These are phyloP conservation scores for Selenicereus undatus DNA, from an alignment of 148 eudicot species.

Conservation along the genomic window DNA sequence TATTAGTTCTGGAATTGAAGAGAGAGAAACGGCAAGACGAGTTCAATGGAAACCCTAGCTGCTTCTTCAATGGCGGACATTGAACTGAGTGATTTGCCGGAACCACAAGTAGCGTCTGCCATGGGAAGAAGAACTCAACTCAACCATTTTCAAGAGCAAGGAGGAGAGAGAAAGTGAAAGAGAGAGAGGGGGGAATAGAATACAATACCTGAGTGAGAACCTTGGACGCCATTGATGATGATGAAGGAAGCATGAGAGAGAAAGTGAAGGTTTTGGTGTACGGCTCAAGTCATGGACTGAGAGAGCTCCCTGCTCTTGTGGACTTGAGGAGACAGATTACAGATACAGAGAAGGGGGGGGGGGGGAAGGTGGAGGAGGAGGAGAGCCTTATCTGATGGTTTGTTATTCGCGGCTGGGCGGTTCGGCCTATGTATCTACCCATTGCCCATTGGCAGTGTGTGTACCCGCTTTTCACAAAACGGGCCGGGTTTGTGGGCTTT, in stretches of 20 bases:
- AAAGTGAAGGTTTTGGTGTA: not conserved
- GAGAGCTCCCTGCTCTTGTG: not conserved
- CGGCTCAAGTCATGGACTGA: slow-evolving; percentile 6
- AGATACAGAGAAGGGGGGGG: too few relatives aligned
- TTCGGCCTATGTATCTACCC: not conserved
- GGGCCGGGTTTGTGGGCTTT: not conserved
- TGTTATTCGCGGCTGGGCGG: not conserved
- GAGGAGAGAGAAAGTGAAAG: not conserved
- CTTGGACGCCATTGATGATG: slow-evolving; percentile 36
- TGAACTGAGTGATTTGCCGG: slow-evolving; percentile 34
- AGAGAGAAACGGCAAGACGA: slow-evolving; percentile 30
- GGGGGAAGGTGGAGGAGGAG: not conserved
- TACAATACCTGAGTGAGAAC: slow-evolving; percentile 40
- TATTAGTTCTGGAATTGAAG: slow-evolving; percentile 19
- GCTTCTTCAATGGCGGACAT: slow-evolving; percentile 32
- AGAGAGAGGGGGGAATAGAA: not conserved
- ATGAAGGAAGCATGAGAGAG: slow-evolving; percentile 10
- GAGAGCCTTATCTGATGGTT: slow-evolving; percentile 16
- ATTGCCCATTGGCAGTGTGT: not conserved
- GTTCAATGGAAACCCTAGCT: slow-evolving; percentile 37
- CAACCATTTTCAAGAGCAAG: not conserved
- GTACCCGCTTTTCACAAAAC: not conserved
- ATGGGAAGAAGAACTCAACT: not conserved
- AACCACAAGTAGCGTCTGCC: slow-evolving; percentile 40
- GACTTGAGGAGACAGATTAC: too few relatives aligned